Base-by-base conservation (phyloP, 352 stramenopile species). In the Globisporangium perplexum region DNA sequence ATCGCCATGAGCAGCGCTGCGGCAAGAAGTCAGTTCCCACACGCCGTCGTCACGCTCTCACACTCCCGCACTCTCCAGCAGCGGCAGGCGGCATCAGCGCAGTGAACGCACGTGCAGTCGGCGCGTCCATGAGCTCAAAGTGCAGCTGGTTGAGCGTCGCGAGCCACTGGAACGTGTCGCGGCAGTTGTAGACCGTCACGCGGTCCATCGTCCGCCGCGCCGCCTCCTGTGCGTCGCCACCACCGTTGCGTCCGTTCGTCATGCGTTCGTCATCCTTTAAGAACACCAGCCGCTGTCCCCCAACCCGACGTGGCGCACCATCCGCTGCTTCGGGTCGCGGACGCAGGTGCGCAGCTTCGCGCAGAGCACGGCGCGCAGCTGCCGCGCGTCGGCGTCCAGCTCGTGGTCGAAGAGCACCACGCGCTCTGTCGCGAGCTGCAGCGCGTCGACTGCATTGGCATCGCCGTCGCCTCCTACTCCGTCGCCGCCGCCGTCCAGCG, bases 381-480 rank as follows among this genome's bases (percentile, higher is more conserved):
- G 47, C n/a, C 48, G n/a, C 30, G 66, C 51, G 1, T 65, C 68
- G 18, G 71, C 51, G 47, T 85, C 55, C 26, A 64, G 68, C 50
- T 90, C 79, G 53, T 90, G 76, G 53, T 90, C 79, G 36, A 90
- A 86, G 10, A 90, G 53, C 15, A 74, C 72, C 41, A 90, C 74
- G 17, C 71, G 71, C 44, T 79, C 63, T 23, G 66, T 74, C 12
- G 59, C 50, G 17, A 7, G 1, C 11, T 5, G 10, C 1, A 59
- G 24, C 15, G n/a, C 4, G 1, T 36, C 18, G 4, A 20, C 17
- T 0, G 11, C 30, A 5, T 22, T 17, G 3, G 7, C 38, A 2
- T 33, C 8, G 33, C 18, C 10, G 33, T 5, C 33, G 33, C 11
- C 33, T 2, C 2, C 26, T 2, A 30, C 26, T 2, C 30, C 23